Conservation (phyloP, 1,284 basidiomycete species). For the Malassezia equina region DNA sequence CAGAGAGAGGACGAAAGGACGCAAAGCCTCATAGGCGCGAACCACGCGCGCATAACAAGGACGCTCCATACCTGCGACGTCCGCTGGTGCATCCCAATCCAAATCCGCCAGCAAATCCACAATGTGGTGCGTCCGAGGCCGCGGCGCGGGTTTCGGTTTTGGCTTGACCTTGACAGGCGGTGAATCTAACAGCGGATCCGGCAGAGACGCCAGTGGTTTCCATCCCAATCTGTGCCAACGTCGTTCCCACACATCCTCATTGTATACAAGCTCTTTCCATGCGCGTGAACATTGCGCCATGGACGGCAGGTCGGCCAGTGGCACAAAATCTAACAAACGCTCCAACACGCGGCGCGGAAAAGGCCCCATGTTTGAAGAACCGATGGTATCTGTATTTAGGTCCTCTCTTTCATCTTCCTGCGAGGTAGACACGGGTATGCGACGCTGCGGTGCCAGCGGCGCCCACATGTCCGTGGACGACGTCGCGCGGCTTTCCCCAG, state of each 20-base stretch:
- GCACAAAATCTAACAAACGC: constrained; percentile 3
- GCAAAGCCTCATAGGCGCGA: background rate
- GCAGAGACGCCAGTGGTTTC: background rate
- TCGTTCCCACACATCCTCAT: constrained; percentile 12
- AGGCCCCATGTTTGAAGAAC: background rate
- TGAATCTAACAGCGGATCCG: constrained; percentile 5
- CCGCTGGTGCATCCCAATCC: background rate
- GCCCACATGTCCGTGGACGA: constrained; percentile 7
- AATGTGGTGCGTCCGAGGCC: background rate
- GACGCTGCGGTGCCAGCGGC: constrained; percentile 6
- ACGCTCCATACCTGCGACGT: background rate
- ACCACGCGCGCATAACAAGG: constrained; percentile 8
- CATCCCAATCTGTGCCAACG: constrained; percentile 6
- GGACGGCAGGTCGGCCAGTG: constrained; percentile 1
- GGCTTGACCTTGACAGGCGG: background rate
- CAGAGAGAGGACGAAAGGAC: constrained; percentile 4
- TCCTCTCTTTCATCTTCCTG: background rate
- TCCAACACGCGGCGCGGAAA: background rate
- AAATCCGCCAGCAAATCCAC: constrained; percentile 9
- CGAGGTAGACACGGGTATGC: background rate
- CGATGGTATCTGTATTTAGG: background rate
- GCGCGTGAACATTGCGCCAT: constrained; percentile 1
- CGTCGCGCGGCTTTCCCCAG: background rate
- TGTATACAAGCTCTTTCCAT: background rate
- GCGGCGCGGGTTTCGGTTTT: background rate